phyloP scores from a whole-genome alignment of 2,329 filamentous ascomycete species.

The Parafenestella ontariensis region DNA sequence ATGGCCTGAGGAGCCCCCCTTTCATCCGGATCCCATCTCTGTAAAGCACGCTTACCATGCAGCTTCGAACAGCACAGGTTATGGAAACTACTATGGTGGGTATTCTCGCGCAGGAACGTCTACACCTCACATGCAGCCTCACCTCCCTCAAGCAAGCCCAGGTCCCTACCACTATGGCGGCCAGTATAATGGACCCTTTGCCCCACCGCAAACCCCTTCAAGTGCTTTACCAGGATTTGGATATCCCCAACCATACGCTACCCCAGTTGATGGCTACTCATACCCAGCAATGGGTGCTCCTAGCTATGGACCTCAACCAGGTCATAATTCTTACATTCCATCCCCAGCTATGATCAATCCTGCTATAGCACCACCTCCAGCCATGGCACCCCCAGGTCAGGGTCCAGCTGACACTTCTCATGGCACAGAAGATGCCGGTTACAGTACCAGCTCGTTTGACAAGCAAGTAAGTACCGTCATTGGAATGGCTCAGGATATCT shows the following conservation, averaged over 20 bases:
- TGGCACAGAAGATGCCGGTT: constrained; percentile 29
- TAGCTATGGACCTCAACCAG: constrained; percentile 32
- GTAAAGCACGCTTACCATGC: constrained; percentile 50
- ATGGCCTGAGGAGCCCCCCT: constrained; percentile 79
- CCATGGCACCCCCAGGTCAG: constrained; percentile 25
- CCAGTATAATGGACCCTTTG: constrained; percentile 46
- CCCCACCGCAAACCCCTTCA: constrained; percentile 42
- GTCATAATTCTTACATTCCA: constrained; percentile 38
- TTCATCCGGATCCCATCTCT: constrained; percentile 66
- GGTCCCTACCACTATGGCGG: constrained; percentile 45
- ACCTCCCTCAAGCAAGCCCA: constrained; percentile 47
- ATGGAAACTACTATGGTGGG: constrained; percentile 43
- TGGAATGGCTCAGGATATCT: constrained; percentile 66
- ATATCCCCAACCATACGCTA: constrained; percentile 38
- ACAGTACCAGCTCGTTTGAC: constrained; percentile 45
- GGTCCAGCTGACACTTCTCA: constrained; percentile 24
- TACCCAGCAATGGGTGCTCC: constrained; percentile 42
- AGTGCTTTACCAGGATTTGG: constrained; percentile 32
- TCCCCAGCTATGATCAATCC: constrained; percentile 41
- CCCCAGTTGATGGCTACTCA: constrained; percentile 38
- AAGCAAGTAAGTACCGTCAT: constrained; percentile 52
- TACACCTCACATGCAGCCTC: constrained; percentile 45
- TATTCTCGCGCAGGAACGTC: constrained; percentile 48
- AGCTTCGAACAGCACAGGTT: constrained; percentile 30
- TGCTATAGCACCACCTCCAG: constrained; percentile 36